Base-by-base conservation (phyloP, 2,329 filamentous ascomycete species). In the Raffaelea albimanens region DNA sequence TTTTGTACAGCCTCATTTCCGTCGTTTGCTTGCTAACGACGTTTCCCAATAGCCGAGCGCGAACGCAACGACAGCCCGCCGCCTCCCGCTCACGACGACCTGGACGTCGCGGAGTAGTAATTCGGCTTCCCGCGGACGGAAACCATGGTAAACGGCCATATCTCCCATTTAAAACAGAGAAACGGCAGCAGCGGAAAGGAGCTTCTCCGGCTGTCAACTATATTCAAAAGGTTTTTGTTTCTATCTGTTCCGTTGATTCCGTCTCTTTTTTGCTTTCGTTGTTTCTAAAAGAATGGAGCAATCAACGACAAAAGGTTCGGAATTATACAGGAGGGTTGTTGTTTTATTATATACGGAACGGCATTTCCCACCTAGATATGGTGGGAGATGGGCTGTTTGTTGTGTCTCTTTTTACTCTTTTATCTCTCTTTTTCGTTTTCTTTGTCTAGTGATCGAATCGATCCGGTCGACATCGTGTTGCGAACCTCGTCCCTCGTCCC, bases 61-160 rank as follows among this genome's bases (percentile, higher is more conserved):
- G 50, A 52, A 9, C 52, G 45, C n/a, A 40, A 42, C 52, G 88
- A 94, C 57, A 87, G 86, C 59, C 85, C 87, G 58, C 83, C 87
- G 52, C 82, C 87, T 53, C 83, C 87, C 54, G 83, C 82, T 58
- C 88, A 95, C 61, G 93, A 98, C 65, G 93, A 98, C 63, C 79
- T 97, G 63, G 93, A 98, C 66, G 90, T 93, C 62, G 91, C 90
- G 60, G 93, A 97, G 70, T 83, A 72, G 55, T 29, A 29, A 29
- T 29, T 13, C 25, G 25, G 25, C 7, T 13, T 7, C 25, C 7
- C 7, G 7, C 7, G 25, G 25, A 33, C 19, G 9, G 9, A 13
- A 29, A 29, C n/a, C n/a, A n/a, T n/a, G n/a, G n/a, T n/a, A n/a
- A n/a, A n/a, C n/a, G n/a, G n/a, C n/a, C n/a, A n/a, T n/a, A n/a